phyloP scores from a whole-genome alignment of 78 protist genomes.

The Speleostelium caveatum region DNA sequence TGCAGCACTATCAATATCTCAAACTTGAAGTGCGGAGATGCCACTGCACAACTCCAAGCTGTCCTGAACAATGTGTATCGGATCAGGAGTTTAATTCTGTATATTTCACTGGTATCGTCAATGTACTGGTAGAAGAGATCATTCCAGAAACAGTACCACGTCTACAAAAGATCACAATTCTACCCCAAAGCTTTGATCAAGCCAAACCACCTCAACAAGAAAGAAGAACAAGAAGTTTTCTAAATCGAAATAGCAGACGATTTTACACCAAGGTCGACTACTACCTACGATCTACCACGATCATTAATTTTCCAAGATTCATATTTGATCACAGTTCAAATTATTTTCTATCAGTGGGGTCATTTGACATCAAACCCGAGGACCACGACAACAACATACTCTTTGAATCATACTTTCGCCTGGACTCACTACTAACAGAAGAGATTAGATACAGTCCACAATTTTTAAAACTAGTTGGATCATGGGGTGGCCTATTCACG shows the following conservation, averaged over 20 bases:
- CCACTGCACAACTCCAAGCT: neutral
- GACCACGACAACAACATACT: neutral
- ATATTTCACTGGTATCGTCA: neutral
- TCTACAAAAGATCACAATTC: neutral
- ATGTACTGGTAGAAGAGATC: neutral
- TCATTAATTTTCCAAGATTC: constrained; percentile 40
- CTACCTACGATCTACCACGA: constrained; percentile 11
- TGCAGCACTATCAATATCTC: constrained; percentile 26
- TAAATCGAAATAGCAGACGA: neutral
- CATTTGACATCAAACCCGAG: neutral
- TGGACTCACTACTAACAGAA: constrained; percentile 13
- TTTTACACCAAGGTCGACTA: constrained; percentile 21
- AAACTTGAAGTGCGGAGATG: constrained; percentile 4
- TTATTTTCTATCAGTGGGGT: constrained; percentile 3
- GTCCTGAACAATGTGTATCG: constrained; percentile 2
- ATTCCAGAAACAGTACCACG: constrained; percentile 15
- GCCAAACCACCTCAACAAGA: constrained; percentile 5
- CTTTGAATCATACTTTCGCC: constrained; percentile 55
- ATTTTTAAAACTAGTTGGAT: constrained; percentile 5
- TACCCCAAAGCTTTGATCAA: constrained; percentile 9
- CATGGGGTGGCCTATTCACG: constrained; percentile 54
- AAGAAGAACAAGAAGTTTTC: constrained; percentile 20
- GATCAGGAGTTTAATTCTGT: neutral
- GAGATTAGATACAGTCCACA: constrained; percentile 46
- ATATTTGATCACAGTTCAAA: constrained; percentile 36